Percentiles rank a stretch among this genome's conserved stretches.
Evolutionary conservation across 257 asterid species (phyloP).

Genomic region (Nicotiana sylvestris): DNA sequence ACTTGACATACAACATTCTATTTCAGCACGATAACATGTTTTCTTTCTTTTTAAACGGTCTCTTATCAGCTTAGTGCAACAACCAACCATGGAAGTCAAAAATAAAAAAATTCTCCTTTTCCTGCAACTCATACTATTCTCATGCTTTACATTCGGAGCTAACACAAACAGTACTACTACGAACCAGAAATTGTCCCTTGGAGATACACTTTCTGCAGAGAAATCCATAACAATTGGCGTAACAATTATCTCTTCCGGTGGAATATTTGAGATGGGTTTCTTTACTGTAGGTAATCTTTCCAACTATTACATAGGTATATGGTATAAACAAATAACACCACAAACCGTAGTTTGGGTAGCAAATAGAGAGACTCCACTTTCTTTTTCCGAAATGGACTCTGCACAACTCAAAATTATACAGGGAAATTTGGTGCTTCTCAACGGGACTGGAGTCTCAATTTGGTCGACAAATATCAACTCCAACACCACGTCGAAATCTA

Average conservation of each 20-base stretch:
- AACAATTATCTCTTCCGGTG: constrained; percentile 27
- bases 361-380: constrained; percentile 24
- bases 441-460: not conserved
- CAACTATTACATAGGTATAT: too few species aligned
- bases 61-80: not conserved
- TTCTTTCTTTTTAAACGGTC: too few species aligned
- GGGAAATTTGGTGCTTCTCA: constrained; percentile 35
- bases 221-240: constrained; percentile 27
- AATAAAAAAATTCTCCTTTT: not conserved
- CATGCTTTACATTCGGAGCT: not conserved
- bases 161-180: not conserved
- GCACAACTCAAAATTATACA: constrained; percentile 28
- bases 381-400: constrained; percentile 15
- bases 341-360: constrained; percentile 32
- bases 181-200: not conserved
- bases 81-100: not conserved
- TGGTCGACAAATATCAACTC: not conserved
- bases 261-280: too few species aligned
- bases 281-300: too few species aligned
- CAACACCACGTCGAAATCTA: constrained; percentile 3
- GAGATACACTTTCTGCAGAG: constrained; percentile 23
- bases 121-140: not conserved
- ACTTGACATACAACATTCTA: too few species aligned
- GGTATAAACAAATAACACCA: constrained; percentile 23
- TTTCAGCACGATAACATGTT: too few species aligned